A percentile compares a stretch with the other conserved stretches of the same genome.
phyloP scores from a whole-genome alignment of 805 yeast genomes.

The Saccharomyces paradoxus region DNA sequence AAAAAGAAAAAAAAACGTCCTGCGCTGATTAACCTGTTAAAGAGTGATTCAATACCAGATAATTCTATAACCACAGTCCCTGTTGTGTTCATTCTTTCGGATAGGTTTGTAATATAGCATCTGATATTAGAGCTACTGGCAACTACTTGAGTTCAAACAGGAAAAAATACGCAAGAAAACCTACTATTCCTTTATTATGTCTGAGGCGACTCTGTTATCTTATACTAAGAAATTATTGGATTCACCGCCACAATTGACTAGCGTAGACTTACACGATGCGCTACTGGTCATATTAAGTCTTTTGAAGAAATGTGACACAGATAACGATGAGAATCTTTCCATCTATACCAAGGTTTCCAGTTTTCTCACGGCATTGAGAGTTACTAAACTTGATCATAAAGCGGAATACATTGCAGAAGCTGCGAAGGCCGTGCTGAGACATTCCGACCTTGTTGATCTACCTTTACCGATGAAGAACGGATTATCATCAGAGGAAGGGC shows the following conservation, averaged over 20 bases:
- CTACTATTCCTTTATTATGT: neutral
- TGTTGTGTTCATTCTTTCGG: neutral
- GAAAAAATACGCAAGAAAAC: neutral
- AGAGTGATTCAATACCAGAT: neutral
- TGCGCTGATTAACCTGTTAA: neutral
- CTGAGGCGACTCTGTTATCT: constrained; percentile 5
- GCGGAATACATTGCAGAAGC: constrained; percentile 83
- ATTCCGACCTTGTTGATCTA: constrained; percentile 47
- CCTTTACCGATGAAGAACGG: constrained; percentile 36
- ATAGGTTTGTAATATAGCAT: neutral
- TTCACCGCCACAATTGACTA: constrained; percentile 54
- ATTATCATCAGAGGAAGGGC: constrained; percentile 21
- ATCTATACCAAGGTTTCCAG: constrained; percentile 58
- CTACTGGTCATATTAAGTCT: constrained; percentile 54
- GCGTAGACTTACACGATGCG: constrained; percentile 57
- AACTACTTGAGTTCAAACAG: constrained; percentile 5
- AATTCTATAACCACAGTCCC: neutral
- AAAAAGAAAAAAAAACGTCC: neutral
- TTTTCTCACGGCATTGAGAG: constrained; percentile 69
- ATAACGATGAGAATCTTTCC: constrained; percentile 4
- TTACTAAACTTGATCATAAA: constrained; percentile 68
- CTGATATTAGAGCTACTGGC: neutral
- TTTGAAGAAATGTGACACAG: constrained; percentile 37
- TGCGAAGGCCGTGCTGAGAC: constrained; percentile 62
- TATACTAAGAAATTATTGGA: constrained; percentile 56